Percentiles rank a stretch among this genome's conserved stretches.
Conservation (phyloP, 352 stramenopile genomes). For the Phytophthora niederhauseri region DNA sequence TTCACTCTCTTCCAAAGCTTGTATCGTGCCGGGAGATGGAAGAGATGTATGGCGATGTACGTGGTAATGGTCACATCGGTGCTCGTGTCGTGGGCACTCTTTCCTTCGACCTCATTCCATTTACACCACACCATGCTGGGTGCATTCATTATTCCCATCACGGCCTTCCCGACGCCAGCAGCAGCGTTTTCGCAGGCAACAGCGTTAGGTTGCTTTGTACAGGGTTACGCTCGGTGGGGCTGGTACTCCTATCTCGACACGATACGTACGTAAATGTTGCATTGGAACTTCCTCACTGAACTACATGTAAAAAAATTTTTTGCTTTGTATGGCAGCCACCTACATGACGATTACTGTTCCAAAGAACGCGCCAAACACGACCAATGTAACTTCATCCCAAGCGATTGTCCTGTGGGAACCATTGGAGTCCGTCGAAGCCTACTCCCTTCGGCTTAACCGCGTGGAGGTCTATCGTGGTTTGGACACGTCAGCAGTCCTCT, state of each 20-base stretch:
- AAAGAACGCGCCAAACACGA: conserved; percentile 28
- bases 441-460: conserved; percentile 76
- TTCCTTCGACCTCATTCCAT: conserved; percentile 68
- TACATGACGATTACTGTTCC: conserved; percentile 64
- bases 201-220: conserved; percentile 65
- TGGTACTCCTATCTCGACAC: conserved; percentile 72
- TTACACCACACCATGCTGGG: conserved; percentile 81
- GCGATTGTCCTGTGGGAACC: conserved; percentile 60
- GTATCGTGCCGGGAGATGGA: conserved; percentile 49
- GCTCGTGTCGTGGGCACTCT: conserved; percentile 58
- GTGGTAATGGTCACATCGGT: conserved; percentile 25
- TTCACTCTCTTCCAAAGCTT: conserved; percentile 52
- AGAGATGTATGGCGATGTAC: conserved; percentile 46
- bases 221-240: conserved; percentile 79
- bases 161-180: conserved; percentile 61
- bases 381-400: conserved; percentile 47
- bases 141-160: conserved; percentile 68
- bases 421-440: conserved; percentile 58
- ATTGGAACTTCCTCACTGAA: not conserved
- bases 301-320: not conserved
- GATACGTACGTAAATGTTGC: conserved; percentile 48
- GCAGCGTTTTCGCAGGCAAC: conserved; percentile 60
- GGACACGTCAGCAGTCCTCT: conserved; percentile 43
- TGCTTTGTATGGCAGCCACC: conserved; percentile 40
- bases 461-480: conserved; percentile 76